A percentile compares a stretch with the other conserved stretches of the same genome.
Conservation (phyloP, 148 eudicot species). For the Diospyros lotus region DNA sequence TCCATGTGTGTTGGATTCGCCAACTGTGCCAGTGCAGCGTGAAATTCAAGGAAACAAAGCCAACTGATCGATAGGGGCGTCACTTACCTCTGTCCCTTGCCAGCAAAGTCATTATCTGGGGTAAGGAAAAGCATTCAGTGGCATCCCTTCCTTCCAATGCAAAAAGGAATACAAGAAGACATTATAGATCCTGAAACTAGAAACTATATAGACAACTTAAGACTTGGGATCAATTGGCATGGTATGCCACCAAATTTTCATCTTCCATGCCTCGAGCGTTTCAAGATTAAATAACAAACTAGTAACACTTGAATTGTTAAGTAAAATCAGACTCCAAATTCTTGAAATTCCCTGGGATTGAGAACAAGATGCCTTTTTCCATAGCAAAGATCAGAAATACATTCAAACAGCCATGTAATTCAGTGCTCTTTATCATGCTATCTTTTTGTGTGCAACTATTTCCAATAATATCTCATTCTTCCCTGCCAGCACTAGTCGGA, state of each 20-base stretch:
- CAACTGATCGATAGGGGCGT: background rate
- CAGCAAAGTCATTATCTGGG: constrained; percentile 93
- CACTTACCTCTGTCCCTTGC: constrained; percentile 71
- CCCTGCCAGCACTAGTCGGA: background rate
- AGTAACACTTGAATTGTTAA: background rate
- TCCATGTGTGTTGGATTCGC: background rate
- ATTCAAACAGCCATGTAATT: background rate
- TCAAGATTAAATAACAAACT: background rate
- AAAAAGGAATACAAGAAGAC: background rate
- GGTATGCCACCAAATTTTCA: background rate
- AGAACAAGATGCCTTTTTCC: background rate
- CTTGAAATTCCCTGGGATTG: background rate
- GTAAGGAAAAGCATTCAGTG: constrained; percentile 99
- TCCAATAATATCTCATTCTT: background rate
- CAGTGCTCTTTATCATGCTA: background rate
- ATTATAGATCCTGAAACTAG: background rate
- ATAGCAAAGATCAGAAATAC: background rate
- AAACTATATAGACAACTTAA: background rate
- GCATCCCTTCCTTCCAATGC: constrained; percentile 80
- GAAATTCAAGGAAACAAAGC: background rate
- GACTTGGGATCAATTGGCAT: background rate
- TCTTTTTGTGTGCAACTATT: background rate
- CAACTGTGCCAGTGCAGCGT: background rate
- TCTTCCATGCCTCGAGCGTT: background rate
- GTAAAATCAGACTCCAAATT: background rate